Conservation (phyloP, 139 green algal genomes). For the Auxenochlorella pyrenoidosa region DNA sequence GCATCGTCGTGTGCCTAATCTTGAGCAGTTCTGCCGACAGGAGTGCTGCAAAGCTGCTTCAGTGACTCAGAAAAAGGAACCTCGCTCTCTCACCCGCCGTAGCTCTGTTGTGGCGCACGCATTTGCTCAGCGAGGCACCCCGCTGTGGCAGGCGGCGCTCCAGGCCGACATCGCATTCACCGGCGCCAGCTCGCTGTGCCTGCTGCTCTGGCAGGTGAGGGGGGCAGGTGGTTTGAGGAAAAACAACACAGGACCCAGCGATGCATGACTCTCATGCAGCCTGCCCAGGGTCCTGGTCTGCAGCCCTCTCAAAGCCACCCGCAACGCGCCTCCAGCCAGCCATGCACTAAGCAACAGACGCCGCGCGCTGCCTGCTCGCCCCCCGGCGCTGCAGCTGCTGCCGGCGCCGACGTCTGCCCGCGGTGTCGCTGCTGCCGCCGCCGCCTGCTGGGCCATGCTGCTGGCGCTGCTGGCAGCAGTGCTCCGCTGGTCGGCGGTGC, state of each 20-base stretch:
- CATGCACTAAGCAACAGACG: no score
- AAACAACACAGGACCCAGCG: not conserved
- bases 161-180: conserved; percentile 9
- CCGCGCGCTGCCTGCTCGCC: no score
- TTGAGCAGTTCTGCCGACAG: no score
- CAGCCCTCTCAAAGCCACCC: no score
- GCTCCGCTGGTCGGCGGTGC: not conserved
- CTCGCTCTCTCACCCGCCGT: no score
- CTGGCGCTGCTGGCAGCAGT: not conserved
- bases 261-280: not conserved
- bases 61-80: no score
- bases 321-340: no score
- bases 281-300: no score
- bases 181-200: conserved; percentile 15
- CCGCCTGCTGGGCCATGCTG: not conserved
- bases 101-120: conserved; percentile 23
- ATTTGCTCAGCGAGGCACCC: not conserved
- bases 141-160: not conserved
- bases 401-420: not conserved
- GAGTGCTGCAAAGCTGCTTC: no score
- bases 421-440: not conserved
- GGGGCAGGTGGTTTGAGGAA: not conserved
- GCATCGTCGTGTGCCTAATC: no score
- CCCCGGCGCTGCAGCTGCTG: not conserved
- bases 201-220: conserved; percentile 14